Base-by-base conservation (phyloP, 805 yeast genomes). In the Candida nitratophila region DNA sequence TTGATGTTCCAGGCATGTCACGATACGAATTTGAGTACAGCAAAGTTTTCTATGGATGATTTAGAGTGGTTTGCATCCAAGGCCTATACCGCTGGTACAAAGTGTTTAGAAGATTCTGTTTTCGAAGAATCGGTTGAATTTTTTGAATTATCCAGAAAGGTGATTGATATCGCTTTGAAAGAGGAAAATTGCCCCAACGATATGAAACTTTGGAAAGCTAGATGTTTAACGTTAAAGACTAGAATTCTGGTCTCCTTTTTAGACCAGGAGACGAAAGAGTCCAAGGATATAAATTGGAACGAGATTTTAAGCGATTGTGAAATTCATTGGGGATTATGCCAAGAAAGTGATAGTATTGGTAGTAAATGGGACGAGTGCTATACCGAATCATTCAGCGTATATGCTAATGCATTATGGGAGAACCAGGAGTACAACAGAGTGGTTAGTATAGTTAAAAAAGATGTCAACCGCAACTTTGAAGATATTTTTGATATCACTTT, bases 51-150 rank as follows among this genome's bases (percentile, higher is more conserved):
- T 9, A 20, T 50, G 6, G 58, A 59, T 37, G 74, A 70, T 37
- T 48, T 65, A 19, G 70, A 64, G 48, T 70, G 74, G 74, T 66
- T 69, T 49, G 56, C 65, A 0, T 57, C 71, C 2, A 57, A 57
- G 6, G 51, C 66, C 1, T 68, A 62, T 42, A 68, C 66, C 40
- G 35, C 62, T 15, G 50, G 61, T 1, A 52, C 59, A 9, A 54
- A 53, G 29, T 63, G 65, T 41, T 39, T 43, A 21, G 48, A 49
- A 20, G 37, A 34, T 7, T 34, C 22, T 8, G 24, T 12, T 32
- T 21, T 31, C 14, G 44, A 47, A 7, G 40, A 38, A 14, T 37
- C 40, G 1, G n/a, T 41, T 16, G 7, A 40, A 36, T 26, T 47
- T 43, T 22, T 31, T 26, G 36, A 40, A 30, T 12, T 26, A 29